phyloP scores from a whole-genome alignment of 2,329 filamentous ascomycete species.

The Trichoderma asperellum region DNA sequence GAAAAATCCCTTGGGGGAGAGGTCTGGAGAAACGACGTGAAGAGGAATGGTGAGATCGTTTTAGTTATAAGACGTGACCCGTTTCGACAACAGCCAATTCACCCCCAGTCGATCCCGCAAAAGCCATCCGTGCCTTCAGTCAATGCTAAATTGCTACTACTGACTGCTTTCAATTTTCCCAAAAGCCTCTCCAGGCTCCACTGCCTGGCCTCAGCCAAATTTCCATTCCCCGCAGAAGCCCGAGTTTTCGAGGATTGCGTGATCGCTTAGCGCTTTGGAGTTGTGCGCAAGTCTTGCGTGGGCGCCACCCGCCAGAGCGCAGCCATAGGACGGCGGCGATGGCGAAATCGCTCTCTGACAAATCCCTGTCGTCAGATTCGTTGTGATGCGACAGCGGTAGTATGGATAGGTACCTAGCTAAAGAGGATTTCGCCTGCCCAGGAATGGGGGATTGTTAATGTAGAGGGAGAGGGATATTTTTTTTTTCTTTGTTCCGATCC shows the following conservation, averaged over 20 bases:
- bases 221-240: conserved; percentile 35
- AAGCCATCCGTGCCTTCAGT: not conserved
- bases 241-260: conserved; percentile 41
- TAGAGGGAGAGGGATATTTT: not conserved
- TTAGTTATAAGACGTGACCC: conserved; percentile 22
- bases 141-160: not conserved
- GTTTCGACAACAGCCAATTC: not conserved
- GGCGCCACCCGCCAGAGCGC: conserved; percentile 25
- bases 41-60: conserved; percentile 15
- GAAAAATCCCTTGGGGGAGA: conserved; percentile 1
- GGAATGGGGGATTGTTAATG: not conserved
- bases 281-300: conserved; percentile 21
- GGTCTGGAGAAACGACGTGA: conserved; percentile 3
- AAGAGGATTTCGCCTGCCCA: not conserved
- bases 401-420: not conserved
- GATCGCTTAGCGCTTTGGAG: conserved; percentile 40
- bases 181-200: conserved; percentile 19
- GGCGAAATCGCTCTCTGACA: conserved; percentile 35
- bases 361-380: conserved; percentile 34
- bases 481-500: not conserved
- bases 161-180: not conserved
- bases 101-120: conserved; percentile 9
- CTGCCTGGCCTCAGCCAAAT: conserved; percentile 28
- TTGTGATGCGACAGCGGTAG: conserved; percentile 12
- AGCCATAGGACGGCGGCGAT: conserved; percentile 29